Conservation (phyloP, 2,329 filamentous ascomycete genomes). For the Aureobasidium sp. region DNA sequence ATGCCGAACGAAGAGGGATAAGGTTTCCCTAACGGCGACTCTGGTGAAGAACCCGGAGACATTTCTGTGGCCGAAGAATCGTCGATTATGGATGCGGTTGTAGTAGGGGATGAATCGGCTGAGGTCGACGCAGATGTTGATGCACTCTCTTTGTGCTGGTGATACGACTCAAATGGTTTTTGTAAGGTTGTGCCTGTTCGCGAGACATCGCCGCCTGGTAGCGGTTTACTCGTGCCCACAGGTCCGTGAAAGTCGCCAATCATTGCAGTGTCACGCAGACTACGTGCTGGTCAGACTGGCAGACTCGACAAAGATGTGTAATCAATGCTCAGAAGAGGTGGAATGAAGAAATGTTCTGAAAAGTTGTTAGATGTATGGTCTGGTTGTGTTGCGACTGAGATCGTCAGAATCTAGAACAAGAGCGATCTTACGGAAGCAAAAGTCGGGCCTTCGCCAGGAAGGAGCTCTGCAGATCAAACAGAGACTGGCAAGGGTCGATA, state of each 20-base stretch:
- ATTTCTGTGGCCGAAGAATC: constrained; percentile 83
- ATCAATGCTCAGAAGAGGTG: neutral
- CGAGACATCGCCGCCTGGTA: constrained; percentile 8
- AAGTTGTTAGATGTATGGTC: neutral
- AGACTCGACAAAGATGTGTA: neutral
- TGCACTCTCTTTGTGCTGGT: constrained; percentile 68
- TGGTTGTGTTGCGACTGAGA: neutral
- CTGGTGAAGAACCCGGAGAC: constrained; percentile 84
- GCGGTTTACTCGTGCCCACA: constrained; percentile 8
- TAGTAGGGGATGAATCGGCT: constrained; percentile 89
- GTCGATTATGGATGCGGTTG: constrained; percentile 85
- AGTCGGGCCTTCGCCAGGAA: constrained; percentile 6
- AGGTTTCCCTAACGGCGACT: constrained; percentile 71
- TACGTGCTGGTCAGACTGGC: neutral
- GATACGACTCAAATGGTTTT: constrained; percentile 24
- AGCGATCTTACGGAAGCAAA: neutral
- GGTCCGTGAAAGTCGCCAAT: neutral
- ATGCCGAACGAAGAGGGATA: constrained; percentile 62
- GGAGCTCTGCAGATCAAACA: neutral
- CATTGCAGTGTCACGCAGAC: constrained; percentile 1
- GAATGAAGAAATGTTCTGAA: neutral
- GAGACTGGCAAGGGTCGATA: neutral
- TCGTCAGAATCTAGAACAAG: neutral
- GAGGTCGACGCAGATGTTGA: constrained; percentile 74
- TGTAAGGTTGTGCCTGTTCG: neutral